Evolutionary conservation across 2,329 filamentous ascomycete species (phyloP).

Genomic region (Fusarium marasasianum): DNA sequence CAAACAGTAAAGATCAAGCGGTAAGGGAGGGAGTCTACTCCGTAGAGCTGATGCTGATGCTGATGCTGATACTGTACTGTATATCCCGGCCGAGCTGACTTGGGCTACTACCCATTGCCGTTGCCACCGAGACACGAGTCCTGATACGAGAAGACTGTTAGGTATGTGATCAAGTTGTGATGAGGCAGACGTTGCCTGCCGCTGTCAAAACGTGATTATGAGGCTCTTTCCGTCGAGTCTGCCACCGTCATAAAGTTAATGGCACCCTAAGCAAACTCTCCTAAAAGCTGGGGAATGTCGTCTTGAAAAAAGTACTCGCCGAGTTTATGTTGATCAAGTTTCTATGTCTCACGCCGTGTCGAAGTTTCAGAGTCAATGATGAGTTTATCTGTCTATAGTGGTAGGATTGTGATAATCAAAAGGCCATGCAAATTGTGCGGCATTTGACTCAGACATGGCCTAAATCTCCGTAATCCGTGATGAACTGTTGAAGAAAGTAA

Average conservation of each 20-base stretch:
- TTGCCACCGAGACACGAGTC: not conserved
- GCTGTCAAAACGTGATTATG: slow-evolving; percentile 4
- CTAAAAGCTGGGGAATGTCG: not conserved
- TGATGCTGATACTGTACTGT: not conserved
- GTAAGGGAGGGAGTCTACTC: not conserved
- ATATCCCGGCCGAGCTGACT: not conserved
- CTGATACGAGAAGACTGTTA: not conserved
- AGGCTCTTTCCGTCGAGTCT: slow-evolving; percentile 11
- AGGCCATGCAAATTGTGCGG: not conserved
- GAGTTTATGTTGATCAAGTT: not conserved
- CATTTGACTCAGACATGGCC: slow-evolving; percentile 3
- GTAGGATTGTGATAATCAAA: slow-evolving; percentile 9
- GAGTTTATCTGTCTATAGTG: not conserved
- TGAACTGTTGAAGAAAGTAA: not conserved
- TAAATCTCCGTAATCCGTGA: not conserved
- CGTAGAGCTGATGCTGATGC: not conserved
- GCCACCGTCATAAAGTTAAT: not conserved
- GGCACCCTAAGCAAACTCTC: not conserved
- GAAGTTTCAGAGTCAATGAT: not conserved
- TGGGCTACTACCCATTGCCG: not conserved
- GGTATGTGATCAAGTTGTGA: not conserved
- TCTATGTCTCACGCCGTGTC: not conserved
- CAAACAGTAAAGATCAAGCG: not conserved
- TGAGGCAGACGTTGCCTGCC: not conserved
- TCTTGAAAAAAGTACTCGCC: not conserved